Percentiles rank a stretch among this genome's conserved stretches.
phyloP scores from a whole-genome alignment of 1,284 basidiomycete genomes.

The Cerrena zonata region DNA sequence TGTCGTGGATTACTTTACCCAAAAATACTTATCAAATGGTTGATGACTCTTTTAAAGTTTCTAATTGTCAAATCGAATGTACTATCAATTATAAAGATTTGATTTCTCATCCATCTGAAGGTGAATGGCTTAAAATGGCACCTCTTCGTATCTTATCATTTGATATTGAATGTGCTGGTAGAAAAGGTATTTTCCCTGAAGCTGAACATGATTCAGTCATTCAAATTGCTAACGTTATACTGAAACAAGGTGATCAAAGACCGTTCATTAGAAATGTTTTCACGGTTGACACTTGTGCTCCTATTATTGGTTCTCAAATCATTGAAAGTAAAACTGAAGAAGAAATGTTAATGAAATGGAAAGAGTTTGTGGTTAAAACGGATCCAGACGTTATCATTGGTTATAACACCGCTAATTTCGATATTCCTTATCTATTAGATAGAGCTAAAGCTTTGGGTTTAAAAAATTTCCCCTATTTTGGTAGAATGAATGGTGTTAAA shows the following conservation, averaged over 20 bases:
- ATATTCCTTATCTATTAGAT: constrained; percentile 90
- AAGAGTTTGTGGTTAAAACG: constrained; percentile 78
- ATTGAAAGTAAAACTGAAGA: constrained; percentile 76
- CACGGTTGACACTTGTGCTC: constrained; percentile 84
- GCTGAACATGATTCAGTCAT: constrained; percentile 85
- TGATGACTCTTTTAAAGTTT: constrained; percentile 53
- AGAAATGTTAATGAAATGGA: constrained; percentile 73
- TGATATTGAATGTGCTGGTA: constrained; percentile 94
- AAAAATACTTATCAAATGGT: constrained; percentile 72
- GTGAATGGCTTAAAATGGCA: constrained; percentile 83
- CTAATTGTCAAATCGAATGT: constrained; percentile 84
- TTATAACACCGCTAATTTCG: constrained; percentile 88
- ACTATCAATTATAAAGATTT: constrained; percentile 77
- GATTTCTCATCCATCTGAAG: constrained; percentile 84
- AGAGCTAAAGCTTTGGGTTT: constrained; percentile 78
- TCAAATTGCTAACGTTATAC: constrained; percentile 97
- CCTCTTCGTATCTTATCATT: constrained; percentile 90
- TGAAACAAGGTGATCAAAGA: constrained; percentile 83
- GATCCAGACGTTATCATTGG: constrained; percentile 93
- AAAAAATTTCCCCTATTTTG: constrained; percentile 70
- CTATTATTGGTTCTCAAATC: constrained; percentile 93
- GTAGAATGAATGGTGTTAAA: constrained; percentile 69
- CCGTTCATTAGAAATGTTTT: constrained; percentile 94
- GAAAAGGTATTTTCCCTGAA: constrained; percentile 94
- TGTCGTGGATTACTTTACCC: constrained; percentile 94